Percentiles rank a stretch among this genome's conserved stretches.
These are phyloP conservation scores for Pyricularia pennisetigena DNA, from an alignment of 2,329 filamentous ascomycete genomes.

Conservation along the genomic window DNA sequence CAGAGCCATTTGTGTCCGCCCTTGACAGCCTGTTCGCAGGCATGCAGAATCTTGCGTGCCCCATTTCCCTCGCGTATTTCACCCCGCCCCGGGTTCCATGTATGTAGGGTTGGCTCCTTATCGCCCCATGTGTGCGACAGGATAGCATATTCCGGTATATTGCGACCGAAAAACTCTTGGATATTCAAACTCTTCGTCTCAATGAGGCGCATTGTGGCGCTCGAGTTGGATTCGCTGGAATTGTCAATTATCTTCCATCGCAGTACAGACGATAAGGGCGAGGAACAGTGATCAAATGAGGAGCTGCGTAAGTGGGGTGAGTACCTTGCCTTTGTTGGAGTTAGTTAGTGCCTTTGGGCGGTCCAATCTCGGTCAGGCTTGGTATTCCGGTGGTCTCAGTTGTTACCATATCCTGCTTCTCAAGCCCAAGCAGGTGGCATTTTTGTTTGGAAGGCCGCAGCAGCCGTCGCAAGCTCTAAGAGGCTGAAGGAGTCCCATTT, in stretches of 20 bases:
- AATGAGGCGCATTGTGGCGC: conserved; percentile 4
- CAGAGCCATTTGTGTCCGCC: conserved; percentile 7
- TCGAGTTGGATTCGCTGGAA: background rate
- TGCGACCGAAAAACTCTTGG: conserved; percentile 1
- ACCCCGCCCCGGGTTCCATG: background rate
- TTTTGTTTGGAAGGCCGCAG: conserved; percentile 20
- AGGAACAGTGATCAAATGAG: background rate
- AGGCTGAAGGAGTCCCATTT: no score
- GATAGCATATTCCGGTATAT: conserved; percentile 7
- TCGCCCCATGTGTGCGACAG: conserved; percentile 11
- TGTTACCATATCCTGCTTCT: no score
- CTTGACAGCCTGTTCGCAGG: background rate
- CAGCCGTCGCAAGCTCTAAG: conserved; percentile 15
- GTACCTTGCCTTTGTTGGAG: background rate
- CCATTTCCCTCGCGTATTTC: background rate
- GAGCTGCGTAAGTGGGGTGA: background rate
- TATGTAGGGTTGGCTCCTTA: conserved; percentile 4
- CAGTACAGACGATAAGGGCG: background rate
- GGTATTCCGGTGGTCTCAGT: no score
- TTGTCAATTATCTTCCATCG: background rate
- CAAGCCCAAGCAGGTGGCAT: conserved; percentile 21
- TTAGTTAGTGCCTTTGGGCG: background rate
- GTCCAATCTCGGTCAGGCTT: background rate
- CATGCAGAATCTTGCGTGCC: background rate
- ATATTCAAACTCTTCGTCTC: background rate